These are phyloP conservation scores for Pichia gijzeniarum DNA, from an alignment of 805 yeast genomes.

Conservation along the genomic window DNA sequence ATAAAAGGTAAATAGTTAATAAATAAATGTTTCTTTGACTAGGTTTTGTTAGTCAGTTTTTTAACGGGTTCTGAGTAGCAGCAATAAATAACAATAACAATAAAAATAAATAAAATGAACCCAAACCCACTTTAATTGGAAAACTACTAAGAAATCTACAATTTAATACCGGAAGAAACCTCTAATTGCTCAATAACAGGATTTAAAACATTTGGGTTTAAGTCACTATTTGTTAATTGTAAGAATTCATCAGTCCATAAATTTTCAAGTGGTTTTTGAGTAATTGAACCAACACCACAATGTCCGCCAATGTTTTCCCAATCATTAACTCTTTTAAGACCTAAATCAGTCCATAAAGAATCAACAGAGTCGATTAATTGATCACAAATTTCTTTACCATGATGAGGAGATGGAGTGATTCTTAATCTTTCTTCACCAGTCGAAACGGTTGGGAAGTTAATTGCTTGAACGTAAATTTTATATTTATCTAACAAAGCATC, in stretches of 20 bases:
- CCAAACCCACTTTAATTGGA: not conserved
- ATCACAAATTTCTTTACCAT: conserved; percentile 68
- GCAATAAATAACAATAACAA: not conserved
- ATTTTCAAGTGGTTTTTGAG: conserved; percentile 43
- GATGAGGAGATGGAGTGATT: conserved; percentile 99
- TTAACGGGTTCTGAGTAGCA: not conserved
- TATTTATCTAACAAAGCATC: conserved; percentile 80
- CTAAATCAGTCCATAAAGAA: conserved; percentile 68
- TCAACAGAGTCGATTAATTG: conserved; percentile 74
- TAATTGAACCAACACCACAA: conserved; percentile 73
- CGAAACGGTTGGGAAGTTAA: conserved; percentile 96
- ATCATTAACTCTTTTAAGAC: conserved; percentile 65
- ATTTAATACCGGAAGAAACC: conserved; percentile 59
- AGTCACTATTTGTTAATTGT: conserved; percentile 50
- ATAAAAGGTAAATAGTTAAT: not conserved
- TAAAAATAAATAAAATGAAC: not conserved
- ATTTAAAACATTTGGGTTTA: conserved; percentile 60
- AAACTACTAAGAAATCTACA: not conserved
- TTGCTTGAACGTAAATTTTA: conserved; percentile 93
- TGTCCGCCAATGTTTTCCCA: conserved; percentile 83
- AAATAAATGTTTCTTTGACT: too few species aligned
- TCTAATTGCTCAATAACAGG: conserved; percentile 59
- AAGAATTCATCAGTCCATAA: conserved; percentile 88
- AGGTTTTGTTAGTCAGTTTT: too few species aligned
- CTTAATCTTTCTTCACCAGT: conserved; percentile 94